These are phyloP conservation scores for Penicillium lividum DNA, from an alignment of 495 filamentous ascomycete species.

Conservation along the genomic window DNA sequence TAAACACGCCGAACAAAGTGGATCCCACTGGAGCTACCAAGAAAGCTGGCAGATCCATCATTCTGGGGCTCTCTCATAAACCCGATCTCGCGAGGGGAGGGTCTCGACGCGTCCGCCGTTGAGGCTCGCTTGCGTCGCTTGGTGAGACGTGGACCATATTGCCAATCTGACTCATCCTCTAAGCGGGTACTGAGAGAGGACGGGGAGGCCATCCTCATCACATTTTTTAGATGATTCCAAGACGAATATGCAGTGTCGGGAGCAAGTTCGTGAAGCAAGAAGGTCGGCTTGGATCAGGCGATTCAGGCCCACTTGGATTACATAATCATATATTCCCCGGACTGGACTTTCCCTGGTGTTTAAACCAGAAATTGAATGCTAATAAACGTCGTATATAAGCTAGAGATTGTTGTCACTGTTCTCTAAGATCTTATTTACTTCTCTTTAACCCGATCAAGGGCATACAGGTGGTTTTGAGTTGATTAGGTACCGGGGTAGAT, in stretches of 20 bases:
- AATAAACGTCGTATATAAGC: no score
- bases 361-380: no score
- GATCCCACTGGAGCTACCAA: constrained; percentile 54
- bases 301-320: not conserved
- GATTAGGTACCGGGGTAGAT: no score
- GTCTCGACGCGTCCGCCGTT: constrained; percentile 16
- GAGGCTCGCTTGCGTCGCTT: constrained; percentile 38
- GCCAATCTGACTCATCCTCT: constrained; percentile 24
- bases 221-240: constrained; percentile 4
- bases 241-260: not conserved
- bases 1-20: constrained; percentile 51
- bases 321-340: not conserved
- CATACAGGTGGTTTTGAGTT: no score
- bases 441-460: no score
- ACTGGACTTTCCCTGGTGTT: not conserved
- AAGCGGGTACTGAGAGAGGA: constrained; percentile 18
- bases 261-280: not conserved
- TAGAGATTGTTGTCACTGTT: no score
- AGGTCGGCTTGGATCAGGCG: not conserved
- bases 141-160: constrained; percentile 18
- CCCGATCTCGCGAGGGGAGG: constrained; percentile 39
- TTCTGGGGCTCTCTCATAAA: constrained; percentile 41
- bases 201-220: constrained; percentile 22
- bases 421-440: no score
- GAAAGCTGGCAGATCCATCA: constrained; percentile 39